These are phyloP conservation scores for Lolium perenne DNA, from an alignment of 176 grass and related monocot species.

Conservation along the genomic window DNA sequence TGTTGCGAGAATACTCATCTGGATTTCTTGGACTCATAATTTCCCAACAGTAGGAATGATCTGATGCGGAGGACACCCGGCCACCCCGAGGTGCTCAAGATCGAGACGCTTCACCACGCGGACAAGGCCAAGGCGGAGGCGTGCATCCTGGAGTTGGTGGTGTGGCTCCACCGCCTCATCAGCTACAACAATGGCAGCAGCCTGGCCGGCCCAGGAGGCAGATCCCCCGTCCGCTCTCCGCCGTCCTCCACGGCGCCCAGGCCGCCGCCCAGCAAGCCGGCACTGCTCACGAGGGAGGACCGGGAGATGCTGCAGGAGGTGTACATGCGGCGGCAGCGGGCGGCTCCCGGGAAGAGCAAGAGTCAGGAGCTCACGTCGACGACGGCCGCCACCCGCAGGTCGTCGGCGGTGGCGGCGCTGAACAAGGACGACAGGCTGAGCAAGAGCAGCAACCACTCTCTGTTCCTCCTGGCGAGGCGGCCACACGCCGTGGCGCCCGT, in stretches of 20 bases:
- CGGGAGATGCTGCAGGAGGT: constrained; percentile 56
- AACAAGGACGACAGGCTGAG: constrained; percentile 62
- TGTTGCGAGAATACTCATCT: not conserved
- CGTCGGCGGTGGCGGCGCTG: constrained; percentile 5
- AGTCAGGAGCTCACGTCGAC: constrained; percentile 55
- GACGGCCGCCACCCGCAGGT: not conserved
- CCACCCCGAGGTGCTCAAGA: constrained; percentile 52
- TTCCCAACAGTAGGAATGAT: constrained; percentile 50
- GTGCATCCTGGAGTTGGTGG: constrained; percentile 71
- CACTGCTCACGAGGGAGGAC: constrained; percentile 51
- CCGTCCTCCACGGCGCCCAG: not conserved
- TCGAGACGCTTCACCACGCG: constrained; percentile 84
- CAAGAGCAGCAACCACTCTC: constrained; percentile 48
- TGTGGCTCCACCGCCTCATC: constrained; percentile 82
- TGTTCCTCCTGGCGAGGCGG: constrained; percentile 37
- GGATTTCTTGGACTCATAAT: not conserved
- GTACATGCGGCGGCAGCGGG: constrained; percentile 22
- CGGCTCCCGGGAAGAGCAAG: constrained; percentile 47
- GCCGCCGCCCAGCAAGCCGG: not conserved
- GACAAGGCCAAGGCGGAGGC: constrained; percentile 64
- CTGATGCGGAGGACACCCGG: constrained; percentile 30
- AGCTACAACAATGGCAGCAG: constrained; percentile 46
- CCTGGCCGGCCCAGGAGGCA: not conserved
- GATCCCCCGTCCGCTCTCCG: constrained; percentile 51
- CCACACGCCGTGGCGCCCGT: not conserved